Base-by-base conservation (phyloP, 495 filamentous ascomycete genomes). In the Durotheca rogersii region DNA sequence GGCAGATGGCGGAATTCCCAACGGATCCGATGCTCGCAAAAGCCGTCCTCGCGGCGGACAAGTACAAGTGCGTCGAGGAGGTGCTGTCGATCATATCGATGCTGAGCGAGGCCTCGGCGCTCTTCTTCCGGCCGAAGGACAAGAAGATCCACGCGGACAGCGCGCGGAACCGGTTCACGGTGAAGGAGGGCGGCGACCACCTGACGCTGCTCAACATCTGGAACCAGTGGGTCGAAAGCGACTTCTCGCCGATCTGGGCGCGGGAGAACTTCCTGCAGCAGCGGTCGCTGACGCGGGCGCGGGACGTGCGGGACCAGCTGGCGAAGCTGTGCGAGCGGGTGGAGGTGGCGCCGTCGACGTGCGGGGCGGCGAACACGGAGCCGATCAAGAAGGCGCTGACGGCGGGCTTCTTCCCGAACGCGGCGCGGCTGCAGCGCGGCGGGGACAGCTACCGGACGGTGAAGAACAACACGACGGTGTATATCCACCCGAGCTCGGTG, bases 1-100 rank as follows among this genome's bases (percentile, higher is more conserved):
- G 94, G 2, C 89, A 96, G 64, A 96, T 97, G 90, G 89, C 91
- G 16, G 90, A 97, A 67, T 95, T 98, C 67, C 93, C 93, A 0
- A 89, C 89, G 4, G 90, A 96, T 41, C 90, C 90, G 0, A 94
- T 93, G 89, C 79, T 95, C 6, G 89, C 93, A 39, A 93, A 90
- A 65, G 80, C 89, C 2, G 86, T 97, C 43, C 84, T 98, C n/a
- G 89, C 90, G 0, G 87, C 93, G 2, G 87, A 89, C 57, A 81
- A 87, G 35, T 85, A 90, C 53, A 88, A 87, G 12, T 97, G 94
- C 62, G 89, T 96, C 10, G 89, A 95, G 43, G 93, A 98, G 71
- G 86, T 97, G 10, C 78, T 98, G n/a, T 87, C 87, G 4, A 89
- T 98, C 44, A 87, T 97, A 31, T 84, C 92, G 21, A 95, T 97